phyloP scores from a whole-genome alignment of 129 eudicot species.

The Flaveria linearis region DNA sequence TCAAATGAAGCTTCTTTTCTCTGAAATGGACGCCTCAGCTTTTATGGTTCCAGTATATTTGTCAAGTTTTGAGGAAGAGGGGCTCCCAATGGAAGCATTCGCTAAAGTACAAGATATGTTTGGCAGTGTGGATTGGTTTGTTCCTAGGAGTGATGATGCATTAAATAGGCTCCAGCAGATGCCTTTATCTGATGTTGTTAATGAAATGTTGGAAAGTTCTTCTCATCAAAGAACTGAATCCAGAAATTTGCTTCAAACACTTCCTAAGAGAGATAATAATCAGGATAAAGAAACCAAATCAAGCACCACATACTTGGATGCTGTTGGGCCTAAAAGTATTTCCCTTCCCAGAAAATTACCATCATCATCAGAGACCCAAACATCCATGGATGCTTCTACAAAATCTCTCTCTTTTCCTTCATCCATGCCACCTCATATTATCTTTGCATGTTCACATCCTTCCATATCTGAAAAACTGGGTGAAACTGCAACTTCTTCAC shows the following conservation, averaged over 20 bases:
- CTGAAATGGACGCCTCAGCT: conserved; percentile 78
- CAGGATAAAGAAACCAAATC: conserved; percentile 26
- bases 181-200: conserved; percentile 42
- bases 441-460: conserved; percentile 38
- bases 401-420: conserved; percentile 16
- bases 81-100: conserved; percentile 98
- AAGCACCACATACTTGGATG: neutral
- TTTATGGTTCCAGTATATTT: conserved; percentile 55
- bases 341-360: conserved; percentile 15
- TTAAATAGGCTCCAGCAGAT: conserved; percentile 54
- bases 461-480: conserved; percentile 25
- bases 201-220: conserved; percentile 44
- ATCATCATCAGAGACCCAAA: conserved; percentile 15
- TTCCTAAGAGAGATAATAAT: conserved; percentile 27
- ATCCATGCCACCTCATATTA: conserved; percentile 33
- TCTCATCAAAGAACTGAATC: conserved; percentile 37
- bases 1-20: conserved; percentile 83
- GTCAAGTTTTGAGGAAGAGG: conserved; percentile 86
- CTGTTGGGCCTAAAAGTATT: conserved; percentile 32
- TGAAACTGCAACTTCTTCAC: conserved; percentile 8
- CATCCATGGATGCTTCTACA: conserved; percentile 9
- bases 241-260: conserved; percentile 28
- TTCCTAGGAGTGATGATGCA: conserved; percentile 66
- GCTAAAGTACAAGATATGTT: conserved; percentile 88
- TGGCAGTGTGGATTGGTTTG: conserved; percentile 80